A percentile compares a stretch with the other conserved stretches of the same genome.
Conservation (phyloP, 1,284 basidiomycete species). For the Mycosarcoma maydis region DNA sequence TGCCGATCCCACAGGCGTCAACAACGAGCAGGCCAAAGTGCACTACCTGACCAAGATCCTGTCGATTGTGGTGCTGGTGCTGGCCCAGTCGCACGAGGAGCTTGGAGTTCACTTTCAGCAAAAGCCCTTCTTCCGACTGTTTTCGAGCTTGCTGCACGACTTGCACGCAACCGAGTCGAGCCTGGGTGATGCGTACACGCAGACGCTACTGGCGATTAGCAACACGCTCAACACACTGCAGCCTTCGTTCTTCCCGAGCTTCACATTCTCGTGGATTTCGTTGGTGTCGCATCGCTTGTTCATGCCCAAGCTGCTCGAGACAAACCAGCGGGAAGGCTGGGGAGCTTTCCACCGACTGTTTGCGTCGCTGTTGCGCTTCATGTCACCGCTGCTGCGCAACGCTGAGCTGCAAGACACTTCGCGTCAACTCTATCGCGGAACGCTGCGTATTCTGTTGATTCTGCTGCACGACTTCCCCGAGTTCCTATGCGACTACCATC, state of each 20-base stretch:
- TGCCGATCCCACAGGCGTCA: constrained; percentile 83
- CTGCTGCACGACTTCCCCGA: constrained; percentile 98
- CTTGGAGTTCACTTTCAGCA: constrained; percentile 90
- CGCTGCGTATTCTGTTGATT: constrained; percentile 88
- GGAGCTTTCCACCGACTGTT: constrained; percentile 93
- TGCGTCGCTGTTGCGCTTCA: constrained; percentile 90
- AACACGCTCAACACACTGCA: constrained; percentile 96
- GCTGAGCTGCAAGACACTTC: constrained; percentile 82
- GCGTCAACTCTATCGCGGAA: constrained; percentile 91
- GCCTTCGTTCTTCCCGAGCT: constrained; percentile 95
- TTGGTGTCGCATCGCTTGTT: constrained; percentile 94
- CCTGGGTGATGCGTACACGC: constrained; percentile 85
- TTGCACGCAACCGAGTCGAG: constrained; percentile 83
- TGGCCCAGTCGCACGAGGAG: constrained; percentile 95
- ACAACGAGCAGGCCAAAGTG: constrained; percentile 92
- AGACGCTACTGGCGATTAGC: constrained; percentile 84
- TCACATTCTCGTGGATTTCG: constrained; percentile 98
- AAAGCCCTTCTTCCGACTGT: constrained; percentile 98
- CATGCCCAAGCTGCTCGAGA: constrained; percentile 91
- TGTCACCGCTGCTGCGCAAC: constrained; percentile 87
- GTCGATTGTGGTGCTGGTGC: constrained; percentile 93
- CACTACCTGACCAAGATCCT: constrained; percentile 97
- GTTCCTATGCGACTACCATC: constrained; percentile 95
- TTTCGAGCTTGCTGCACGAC: constrained; percentile 94
- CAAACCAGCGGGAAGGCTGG: constrained; percentile 90